Evolutionary conservation across 208 protist species (phyloP), one percentile per base, ranked within the genome.

Genomic region (Leishmania braziliensis): DNA sequence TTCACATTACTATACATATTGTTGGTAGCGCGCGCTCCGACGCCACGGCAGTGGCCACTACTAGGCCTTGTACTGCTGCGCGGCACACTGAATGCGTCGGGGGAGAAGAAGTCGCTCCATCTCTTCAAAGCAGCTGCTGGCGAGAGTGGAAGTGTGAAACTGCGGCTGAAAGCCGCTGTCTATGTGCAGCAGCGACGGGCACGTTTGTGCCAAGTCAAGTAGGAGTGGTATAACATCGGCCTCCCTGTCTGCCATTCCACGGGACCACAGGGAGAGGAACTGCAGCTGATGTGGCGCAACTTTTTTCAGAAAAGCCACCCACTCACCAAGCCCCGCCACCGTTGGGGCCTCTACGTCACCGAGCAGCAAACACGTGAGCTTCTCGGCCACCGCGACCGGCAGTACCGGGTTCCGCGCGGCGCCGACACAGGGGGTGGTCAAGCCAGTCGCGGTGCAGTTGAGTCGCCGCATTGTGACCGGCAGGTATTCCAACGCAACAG

Each of bases 121-220:
- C 75, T 83, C 66, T 39, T 82, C 89, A 48, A 94, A 89, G 36
- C 82, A 77, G 69, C 86, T 86, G 33, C 84, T 79, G 26, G 84
- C 77, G 70, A 89, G 83, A 12, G 54, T 77, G 51, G 60, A 60
- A 23, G 77, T 58, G 68, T 95, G 90, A 80, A 95, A 95, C 16
- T 91, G 87, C 5, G 86, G 78, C 79, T 91, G 69, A 23, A 94
- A 85, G 16, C 93, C 93, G 78, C 92, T 88, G 73, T 96, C 93
- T 4, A 86, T 80, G 79, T 92, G 92, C 0, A 89, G 70, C 50
- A 96, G 85, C 23, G 62, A 75, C 51, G 84, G 78, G 48, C 93
- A 82, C 39, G 81, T 29, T 53, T 82, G 65, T 0, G 87, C 82
- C 18, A 93, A 79, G 39, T 83, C 79, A n/a, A 81, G 51, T 29